Evolutionary conservation across 805 yeast species (phyloP).

Genomic region (Geotrichum ghanense): DNA sequence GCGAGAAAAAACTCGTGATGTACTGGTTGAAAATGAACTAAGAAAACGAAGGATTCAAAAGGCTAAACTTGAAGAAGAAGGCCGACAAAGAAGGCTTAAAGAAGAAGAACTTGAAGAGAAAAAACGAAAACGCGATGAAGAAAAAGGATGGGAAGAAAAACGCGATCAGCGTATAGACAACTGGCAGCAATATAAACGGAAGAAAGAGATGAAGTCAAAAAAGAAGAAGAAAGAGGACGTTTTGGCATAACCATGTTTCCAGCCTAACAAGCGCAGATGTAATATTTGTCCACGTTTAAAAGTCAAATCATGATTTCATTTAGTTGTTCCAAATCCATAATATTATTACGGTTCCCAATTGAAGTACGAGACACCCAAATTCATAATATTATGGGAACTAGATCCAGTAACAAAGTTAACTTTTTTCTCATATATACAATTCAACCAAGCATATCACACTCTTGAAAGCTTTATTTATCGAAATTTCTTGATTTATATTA

Average conservation of each 20-base stretch:
- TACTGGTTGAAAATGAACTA: constrained; percentile 37
- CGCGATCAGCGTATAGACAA: constrained; percentile 45
- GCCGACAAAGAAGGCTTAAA: constrained; percentile 26
- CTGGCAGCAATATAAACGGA: constrained; percentile 44
- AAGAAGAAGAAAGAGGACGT: constrained; percentile 33
- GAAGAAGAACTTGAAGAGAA: constrained; percentile 26
- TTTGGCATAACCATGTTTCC: constrained; percentile 30
- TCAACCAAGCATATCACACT: too few species aligned
- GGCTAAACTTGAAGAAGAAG: constrained; percentile 32
- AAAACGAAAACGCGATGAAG: constrained; percentile 28
- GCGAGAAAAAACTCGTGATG: constrained; percentile 32
- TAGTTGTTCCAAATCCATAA: too few species aligned
- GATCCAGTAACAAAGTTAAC: too few species aligned
- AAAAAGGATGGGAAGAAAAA: constrained; percentile 47
- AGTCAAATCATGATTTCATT: too few species aligned
- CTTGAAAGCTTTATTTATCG: too few species aligned
- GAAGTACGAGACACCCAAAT: too few species aligned
- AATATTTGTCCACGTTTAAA: too few species aligned
- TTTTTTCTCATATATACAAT: too few species aligned
- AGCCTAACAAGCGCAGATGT: too few species aligned
- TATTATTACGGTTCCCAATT: too few species aligned
- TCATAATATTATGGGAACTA: too few species aligned
- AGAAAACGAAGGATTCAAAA: constrained; percentile 32
- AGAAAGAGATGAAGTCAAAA: constrained; percentile 36
- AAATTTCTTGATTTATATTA: too few species aligned